These are phyloP conservation scores for Suhomyces wounanorum DNA, from an alignment of 1,139 yeast genomes.

Conservation along the genomic window DNA sequence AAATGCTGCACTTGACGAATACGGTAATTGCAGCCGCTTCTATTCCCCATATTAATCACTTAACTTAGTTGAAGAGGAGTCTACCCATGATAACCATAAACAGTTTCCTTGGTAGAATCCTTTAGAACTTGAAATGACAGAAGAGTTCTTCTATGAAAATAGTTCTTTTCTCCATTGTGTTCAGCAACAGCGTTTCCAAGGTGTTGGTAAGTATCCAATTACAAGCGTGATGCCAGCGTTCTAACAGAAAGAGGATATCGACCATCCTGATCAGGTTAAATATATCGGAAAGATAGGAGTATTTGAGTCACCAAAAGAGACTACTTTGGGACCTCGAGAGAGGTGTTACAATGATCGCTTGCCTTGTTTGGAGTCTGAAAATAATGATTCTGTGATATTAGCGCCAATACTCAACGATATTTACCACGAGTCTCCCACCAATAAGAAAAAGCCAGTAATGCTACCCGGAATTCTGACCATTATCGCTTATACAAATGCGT, in stretches of 20 bases:
- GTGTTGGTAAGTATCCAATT: not conserved
- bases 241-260: not conserved
- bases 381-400: conserved; percentile 3
- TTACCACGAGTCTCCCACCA: not conserved
- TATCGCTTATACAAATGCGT: not conserved
- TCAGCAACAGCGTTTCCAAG: not conserved
- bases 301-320: not conserved
- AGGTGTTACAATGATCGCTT: not conserved
- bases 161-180: conserved; percentile 6
- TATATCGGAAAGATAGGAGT: not conserved
- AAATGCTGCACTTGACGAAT: not conserved
- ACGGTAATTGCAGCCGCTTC: not conserved
- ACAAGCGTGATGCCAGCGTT: not conserved
- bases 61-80: too few species aligned
- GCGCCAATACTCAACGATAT: conserved; percentile 4
- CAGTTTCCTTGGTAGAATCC: not conserved
- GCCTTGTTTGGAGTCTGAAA: not conserved
- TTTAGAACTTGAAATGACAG: not conserved
- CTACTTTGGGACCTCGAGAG: not conserved
- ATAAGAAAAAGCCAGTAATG: not conserved
- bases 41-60: too few species aligned
- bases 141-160: conserved; percentile 5
- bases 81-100: not conserved
- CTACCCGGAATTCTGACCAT: conserved; percentile 4
- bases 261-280: not conserved